A percentile compares a stretch with the other conserved stretches of the same genome.
phyloP scores from a whole-genome alignment of 1,139 yeast species.

The Lodderomyces theae region DNA sequence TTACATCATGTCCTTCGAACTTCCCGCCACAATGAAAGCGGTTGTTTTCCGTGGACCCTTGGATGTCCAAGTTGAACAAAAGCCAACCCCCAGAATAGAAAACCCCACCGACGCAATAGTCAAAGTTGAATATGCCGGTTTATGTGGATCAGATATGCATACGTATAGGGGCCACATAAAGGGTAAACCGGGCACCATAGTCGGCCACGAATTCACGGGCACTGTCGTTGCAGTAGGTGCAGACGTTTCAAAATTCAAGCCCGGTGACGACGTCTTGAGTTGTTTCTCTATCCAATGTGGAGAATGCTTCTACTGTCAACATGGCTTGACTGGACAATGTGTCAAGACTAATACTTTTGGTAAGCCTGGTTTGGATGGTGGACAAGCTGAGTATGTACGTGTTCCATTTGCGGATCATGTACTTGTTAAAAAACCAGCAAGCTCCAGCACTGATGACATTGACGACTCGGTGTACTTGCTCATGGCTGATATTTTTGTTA shows the following conservation, averaged over 20 bases:
- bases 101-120: slow-evolving; percentile 48
- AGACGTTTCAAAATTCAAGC: slow-evolving; percentile 29
- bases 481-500: slow-evolving; percentile 67
- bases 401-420: slow-evolving; percentile 58
- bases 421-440: slow-evolving; percentile 40
- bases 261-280: slow-evolving; percentile 48
- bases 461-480: slow-evolving; percentile 51
- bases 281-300: slow-evolving; percentile 59
- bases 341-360: slow-evolving; percentile 54
- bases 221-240: slow-evolving; percentile 38
- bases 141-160: slow-evolving; percentile 64
- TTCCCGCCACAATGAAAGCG: slow-evolving; percentile 47
- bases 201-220: slow-evolving; percentile 55
- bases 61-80: slow-evolving; percentile 40
- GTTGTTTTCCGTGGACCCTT: slow-evolving; percentile 53
- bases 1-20: too few species aligned
- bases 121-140: slow-evolving; percentile 52
- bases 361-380: slow-evolving; percentile 52
- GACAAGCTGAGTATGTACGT: slow-evolving; percentile 58
- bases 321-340: slow-evolving; percentile 55
- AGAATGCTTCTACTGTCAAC: slow-evolving; percentile 51
- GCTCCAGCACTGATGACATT: slow-evolving; percentile 16
- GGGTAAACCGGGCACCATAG: slow-evolving; percentile 33
- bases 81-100: slow-evolving; percentile 43
- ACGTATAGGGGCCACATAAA: slow-evolving; percentile 56